Percentiles rank a stretch among this genome's conserved stretches.
Evolutionary conservation across 2,329 filamentous ascomycete genomes (phyloP).

Genomic region (Aspergillus nomiae): DNA sequence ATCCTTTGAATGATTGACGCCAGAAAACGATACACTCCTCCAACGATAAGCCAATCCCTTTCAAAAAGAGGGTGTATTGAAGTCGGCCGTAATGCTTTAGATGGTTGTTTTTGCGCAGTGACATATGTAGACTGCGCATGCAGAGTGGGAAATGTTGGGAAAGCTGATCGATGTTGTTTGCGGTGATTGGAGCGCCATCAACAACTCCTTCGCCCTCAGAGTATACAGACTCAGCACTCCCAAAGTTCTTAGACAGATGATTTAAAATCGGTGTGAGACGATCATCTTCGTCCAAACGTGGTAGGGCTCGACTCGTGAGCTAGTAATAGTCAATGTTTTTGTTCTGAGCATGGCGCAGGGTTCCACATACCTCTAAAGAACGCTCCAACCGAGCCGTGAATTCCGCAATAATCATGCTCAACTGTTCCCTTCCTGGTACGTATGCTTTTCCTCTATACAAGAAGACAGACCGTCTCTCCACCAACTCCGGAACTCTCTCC

Average conservation of each 20-base stretch:
- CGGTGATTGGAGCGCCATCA: slow-evolving; percentile 72
- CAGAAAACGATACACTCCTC: slow-evolving; percentile 93
- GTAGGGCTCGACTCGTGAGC: slow-evolving; percentile 87
- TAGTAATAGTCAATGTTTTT: slow-evolving; percentile 39
- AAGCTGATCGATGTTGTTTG: slow-evolving; percentile 76
- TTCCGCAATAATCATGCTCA: slow-evolving; percentile 85
- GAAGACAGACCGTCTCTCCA: slow-evolving; percentile 77
- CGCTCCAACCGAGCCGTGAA: slow-evolving; percentile 79
- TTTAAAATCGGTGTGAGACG: slow-evolving; percentile 74
- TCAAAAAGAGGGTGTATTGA: slow-evolving; percentile 95
- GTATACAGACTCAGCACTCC: slow-evolving; percentile 84
- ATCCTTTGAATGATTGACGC: slow-evolving; percentile 80
- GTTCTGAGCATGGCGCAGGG: slow-evolving; percentile 9
- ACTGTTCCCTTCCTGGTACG: slow-evolving; percentile 82
- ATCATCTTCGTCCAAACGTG: slow-evolving; percentile 93
- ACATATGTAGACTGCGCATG: slow-evolving; percentile 88
- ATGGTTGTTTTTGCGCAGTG: slow-evolving; percentile 82
- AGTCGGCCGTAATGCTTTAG: slow-evolving; percentile 91
- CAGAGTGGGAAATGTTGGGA: slow-evolving; percentile 85
- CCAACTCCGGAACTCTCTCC: slow-evolving; percentile 86
- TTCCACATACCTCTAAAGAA: slow-evolving; percentile 70
- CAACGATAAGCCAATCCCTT: slow-evolving; percentile 88
- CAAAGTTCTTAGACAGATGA: slow-evolving; percentile 94
- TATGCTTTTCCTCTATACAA: slow-evolving; percentile 83
- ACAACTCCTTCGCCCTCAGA: slow-evolving; percentile 65